Conservation (phyloP, 495 filamentous ascomycete genomes). For the Penicillium tannophilum region DNA sequence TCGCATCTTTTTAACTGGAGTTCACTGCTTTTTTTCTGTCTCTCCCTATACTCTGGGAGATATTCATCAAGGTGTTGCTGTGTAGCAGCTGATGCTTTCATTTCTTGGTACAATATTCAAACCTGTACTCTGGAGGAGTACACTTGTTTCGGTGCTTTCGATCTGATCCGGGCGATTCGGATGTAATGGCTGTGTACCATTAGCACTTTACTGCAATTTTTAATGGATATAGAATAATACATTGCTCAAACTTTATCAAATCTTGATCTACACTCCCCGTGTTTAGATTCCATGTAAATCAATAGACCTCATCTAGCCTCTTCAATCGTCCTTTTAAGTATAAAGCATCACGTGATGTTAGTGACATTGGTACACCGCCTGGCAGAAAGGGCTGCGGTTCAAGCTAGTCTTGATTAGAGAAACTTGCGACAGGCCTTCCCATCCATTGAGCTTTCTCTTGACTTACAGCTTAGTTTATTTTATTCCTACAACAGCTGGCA, state of each 20-base stretch:
- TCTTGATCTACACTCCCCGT: not conserved
- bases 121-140: slow-evolving; percentile 35
- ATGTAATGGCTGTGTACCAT: slow-evolving; percentile 32
- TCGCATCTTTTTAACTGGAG: slow-evolving; percentile 29
- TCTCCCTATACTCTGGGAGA: slow-evolving; percentile 2
- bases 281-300: not conserved
- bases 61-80: slow-evolving; percentile 11
- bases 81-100: slow-evolving; percentile 10
- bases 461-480: slow-evolving; percentile 7
- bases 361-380: slow-evolving; percentile 19
- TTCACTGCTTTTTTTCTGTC: slow-evolving; percentile 15
- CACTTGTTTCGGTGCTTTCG: slow-evolving; percentile 25
- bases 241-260: slow-evolving; percentile 8
- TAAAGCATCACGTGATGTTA: slow-evolving; percentile 5
- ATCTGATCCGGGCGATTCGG: slow-evolving; percentile 27
- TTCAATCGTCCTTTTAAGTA: not conserved
- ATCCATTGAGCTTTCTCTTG: slow-evolving; percentile 15
- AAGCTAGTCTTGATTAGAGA: slow-evolving; percentile 25
- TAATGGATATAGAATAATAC: slow-evolving; percentile 35
- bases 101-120: slow-evolving; percentile 32
- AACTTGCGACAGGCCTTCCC: slow-evolving; percentile 24
- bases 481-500: not conserved
- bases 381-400: slow-evolving; percentile 32
- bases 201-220: slow-evolving; percentile 16
- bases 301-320: not conserved